Percentiles rank a stretch among this genome's conserved stretches.
Conservation (phyloP, 805 yeast genomes). For the Candida germanica region DNA sequence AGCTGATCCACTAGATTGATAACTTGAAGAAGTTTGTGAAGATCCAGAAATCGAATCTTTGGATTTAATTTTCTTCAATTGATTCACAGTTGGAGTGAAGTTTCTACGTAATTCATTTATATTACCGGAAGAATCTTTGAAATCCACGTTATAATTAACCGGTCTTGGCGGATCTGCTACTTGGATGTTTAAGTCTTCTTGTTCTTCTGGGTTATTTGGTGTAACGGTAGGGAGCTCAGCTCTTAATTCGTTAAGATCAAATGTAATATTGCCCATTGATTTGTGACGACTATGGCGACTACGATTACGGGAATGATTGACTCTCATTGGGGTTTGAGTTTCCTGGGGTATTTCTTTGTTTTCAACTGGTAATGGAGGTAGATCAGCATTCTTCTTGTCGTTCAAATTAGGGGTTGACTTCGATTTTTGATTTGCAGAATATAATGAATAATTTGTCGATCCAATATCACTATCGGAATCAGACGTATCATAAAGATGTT, state of each 20-base stretch:
- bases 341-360: constrained; percentile 5
- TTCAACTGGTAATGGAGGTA: constrained; percentile 14
- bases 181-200: constrained; percentile 17
- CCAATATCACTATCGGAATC: constrained; percentile 34
- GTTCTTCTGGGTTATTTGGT: constrained; percentile 1
- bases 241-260: constrained; percentile 14
- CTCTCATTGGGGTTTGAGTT: constrained; percentile 15
- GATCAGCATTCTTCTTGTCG: constrained; percentile 8
- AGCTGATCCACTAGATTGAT: constrained; percentile 25
- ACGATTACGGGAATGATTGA: constrained; percentile 14
- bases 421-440: constrained; percentile 13
- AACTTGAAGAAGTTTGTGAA: constrained; percentile 18
- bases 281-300: constrained; percentile 37
- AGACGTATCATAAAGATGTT: constrained; percentile 18
- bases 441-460: constrained; percentile 18
- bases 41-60: constrained; percentile 10
- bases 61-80: constrained; percentile 7
- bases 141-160: constrained; percentile 39
- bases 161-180: constrained; percentile 39
- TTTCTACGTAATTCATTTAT: constrained; percentile 3
- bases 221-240: neutral
- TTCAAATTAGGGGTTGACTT: constrained; percentile 22
- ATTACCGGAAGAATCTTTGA: constrained; percentile 24
- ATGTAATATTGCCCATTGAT: constrained; percentile 35
- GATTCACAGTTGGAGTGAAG: constrained; percentile 11